phyloP scores from a whole-genome alignment of 2,329 filamentous ascomycete species.

The Calonectria pauciramosa region DNA sequence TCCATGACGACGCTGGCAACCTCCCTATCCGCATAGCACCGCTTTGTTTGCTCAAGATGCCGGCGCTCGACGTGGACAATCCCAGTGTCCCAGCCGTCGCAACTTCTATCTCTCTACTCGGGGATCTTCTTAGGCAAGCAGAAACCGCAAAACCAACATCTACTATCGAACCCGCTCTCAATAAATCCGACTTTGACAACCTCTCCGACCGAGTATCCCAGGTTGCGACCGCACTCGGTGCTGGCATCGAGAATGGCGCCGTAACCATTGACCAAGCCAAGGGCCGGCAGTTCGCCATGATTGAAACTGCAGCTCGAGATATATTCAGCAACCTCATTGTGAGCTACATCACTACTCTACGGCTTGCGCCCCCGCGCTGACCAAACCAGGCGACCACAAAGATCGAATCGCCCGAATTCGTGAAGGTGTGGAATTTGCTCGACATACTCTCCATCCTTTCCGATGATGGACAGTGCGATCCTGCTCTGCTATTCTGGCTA shows the following conservation, averaged over 20 bases:
- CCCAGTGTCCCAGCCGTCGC: constrained; percentile 67
- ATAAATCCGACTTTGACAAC: constrained; percentile 74
- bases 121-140: constrained; percentile 71
- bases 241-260: constrained; percentile 49
- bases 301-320: constrained; percentile 87
- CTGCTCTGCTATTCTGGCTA: constrained; percentile 87
- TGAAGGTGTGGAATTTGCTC: constrained; percentile 91
- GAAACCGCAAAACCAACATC: constrained; percentile 69
- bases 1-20: constrained; percentile 32
- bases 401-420: constrained; percentile 84
- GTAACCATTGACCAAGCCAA: constrained; percentile 56
- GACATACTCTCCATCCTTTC: constrained; percentile 92
- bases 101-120: constrained; percentile 67
- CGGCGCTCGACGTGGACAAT: constrained; percentile 59
- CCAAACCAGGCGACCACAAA: constrained; percentile 74
- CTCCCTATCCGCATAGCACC: constrained; percentile 22
- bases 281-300: constrained; percentile 73
- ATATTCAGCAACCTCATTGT: constrained; percentile 86
- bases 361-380: constrained; percentile 47
- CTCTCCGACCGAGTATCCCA: constrained; percentile 60
- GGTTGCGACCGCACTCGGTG: constrained; percentile 46
- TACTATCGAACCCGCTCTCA: constrained; percentile 81
- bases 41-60: constrained; percentile 58
- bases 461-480: constrained; percentile 83
- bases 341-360: constrained; percentile 51